Evolutionary conservation across 2,329 filamentous ascomycete genomes (phyloP), one percentile per base, ranked within the genome.

Genomic region (Lachnellula subtilissima): DNA sequence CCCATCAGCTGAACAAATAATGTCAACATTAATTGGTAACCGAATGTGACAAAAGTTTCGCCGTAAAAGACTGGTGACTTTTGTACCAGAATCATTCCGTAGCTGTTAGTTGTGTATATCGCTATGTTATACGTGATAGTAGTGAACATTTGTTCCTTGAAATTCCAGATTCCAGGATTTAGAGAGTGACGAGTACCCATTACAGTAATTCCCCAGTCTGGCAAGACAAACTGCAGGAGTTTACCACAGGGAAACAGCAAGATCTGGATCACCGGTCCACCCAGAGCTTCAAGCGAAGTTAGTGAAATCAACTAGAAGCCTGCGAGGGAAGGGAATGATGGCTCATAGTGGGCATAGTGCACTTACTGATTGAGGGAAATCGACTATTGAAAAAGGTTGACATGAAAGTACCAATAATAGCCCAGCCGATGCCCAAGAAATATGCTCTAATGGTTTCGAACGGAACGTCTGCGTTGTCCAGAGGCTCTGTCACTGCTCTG

Each of bases 221-320:
- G 77, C 0, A 79, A 59, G 12, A 71, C 59, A 32, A 59, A 69
- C 19, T 75, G 74, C n/a, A 77, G 69, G 0, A 71, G 59, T 42
- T 74, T 76, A 5, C 71, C 77, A 36, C 75, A 72, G 0, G 77
- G 77, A 19, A 68, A 77, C 0, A 78, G 67, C 4, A 79, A 64
- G 36, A 78, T 72, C 63, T 78, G 75, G 35, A 58, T 60, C 12
- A 61, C 59, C 2, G 56, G 48, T 32, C 59, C 56, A 17, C 48
- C 42, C 23, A 61, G 40, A 48, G 39, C 58, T 60, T 19, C n/a
- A 40, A 47, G 8, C 17, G n/a, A 55, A 45, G 53, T 60, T 40
- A 60, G 51, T 28, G 46, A 11, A 36, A 2, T 40, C 8, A 28
- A 28, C 25, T 28, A 5, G 28, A 32, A 11, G 28, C 28, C 28